Percentiles rank a stretch among this genome's conserved stretches.
These are phyloP conservation scores for Metschnikowia lunata DNA, from an alignment of 805 yeast genomes.

Conservation along the genomic window DNA sequence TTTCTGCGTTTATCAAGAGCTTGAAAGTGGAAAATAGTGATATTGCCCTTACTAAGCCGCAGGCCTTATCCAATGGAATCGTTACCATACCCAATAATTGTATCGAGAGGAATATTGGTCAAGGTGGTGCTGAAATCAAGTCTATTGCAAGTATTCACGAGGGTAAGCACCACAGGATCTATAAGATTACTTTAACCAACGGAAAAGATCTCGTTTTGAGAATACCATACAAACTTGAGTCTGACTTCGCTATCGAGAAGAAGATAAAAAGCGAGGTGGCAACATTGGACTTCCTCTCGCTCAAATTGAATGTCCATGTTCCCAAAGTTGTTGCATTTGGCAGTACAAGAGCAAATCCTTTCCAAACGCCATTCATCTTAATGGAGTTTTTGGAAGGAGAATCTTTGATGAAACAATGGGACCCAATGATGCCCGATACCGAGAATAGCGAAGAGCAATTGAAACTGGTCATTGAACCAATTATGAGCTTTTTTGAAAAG, in stretches of 20 bases:
- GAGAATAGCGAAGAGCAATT: conserved; percentile 47
- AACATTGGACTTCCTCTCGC: conserved; percentile 74
- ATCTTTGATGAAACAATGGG: conserved; percentile 84
- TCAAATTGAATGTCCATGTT: conserved; percentile 61
- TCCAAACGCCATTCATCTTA: conserved; percentile 72
- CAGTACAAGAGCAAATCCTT: conserved; percentile 52
- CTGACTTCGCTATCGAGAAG: conserved; percentile 59
- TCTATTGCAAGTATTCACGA: conserved; percentile 84
- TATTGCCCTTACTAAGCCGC: conserved; percentile 23
- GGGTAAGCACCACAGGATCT: conserved; percentile 90
- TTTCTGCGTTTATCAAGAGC: conserved; percentile 48
- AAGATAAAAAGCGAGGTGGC: conserved; percentile 89
- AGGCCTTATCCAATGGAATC: conserved; percentile 41
- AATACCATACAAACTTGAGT: conserved; percentile 76
- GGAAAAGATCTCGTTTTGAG: conserved; percentile 67
- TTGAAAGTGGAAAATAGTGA: conserved; percentile 32
- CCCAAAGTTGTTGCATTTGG: conserved; percentile 75
- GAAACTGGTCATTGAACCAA: conserved; percentile 62
- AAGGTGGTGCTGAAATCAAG: conserved; percentile 43
- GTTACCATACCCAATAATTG: conserved; percentile 48
- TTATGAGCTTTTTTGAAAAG: conserved; percentile 61
- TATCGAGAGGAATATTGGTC: conserved; percentile 40
- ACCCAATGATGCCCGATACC: conserved; percentile 63
- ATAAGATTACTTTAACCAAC: conserved; percentile 62
- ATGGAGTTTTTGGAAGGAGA: conserved; percentile 80